Base-by-base conservation (phyloP, 345 rosid species). In the Eucalyptus marginata region DNA sequence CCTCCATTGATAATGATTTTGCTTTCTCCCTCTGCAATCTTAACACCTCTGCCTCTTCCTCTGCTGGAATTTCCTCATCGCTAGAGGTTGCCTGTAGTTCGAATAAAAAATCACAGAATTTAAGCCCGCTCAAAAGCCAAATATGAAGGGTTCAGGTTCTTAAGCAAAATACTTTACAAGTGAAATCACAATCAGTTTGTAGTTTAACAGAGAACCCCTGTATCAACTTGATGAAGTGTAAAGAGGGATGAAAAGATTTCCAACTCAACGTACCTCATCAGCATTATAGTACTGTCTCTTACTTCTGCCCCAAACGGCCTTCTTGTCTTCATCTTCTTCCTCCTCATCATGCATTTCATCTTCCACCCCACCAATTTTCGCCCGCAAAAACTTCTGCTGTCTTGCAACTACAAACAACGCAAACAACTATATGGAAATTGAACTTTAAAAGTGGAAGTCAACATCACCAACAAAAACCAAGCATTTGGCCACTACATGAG, bases 271-370 rank as follows among this genome's bases (percentile, higher is more conserved):
- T 86, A 96, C 98, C 95, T 95, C 96, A 90, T 96, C 98, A 56
- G 90, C 96, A 93, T 88, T 86, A 89, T 93, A 91, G 86, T 94
- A 95, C 4, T 84, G 90, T 47, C 89, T 49, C 89, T 91, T 94
- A 58, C 86, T 89, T 80, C 93, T 92, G 50, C 96, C 95, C 99
- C 98, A 95, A 36, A 92, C 87, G 49, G 27, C 87, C 44, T 29
- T 92, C 52, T 93, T 91, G 15, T 89, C 92, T 88, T 89, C 94
- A 88, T 94, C 95, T 49, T 93, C 94, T 50, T 92, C 90, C 33
- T 94, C 97, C 9, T 95, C 95, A 16, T 94, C 95, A 64, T 91
- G 90, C 96, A 95, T 91, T 90, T 95, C 98, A 62, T 96, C 97
- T 51, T 96, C 98, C 89, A 89, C 93, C 85, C 93, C 95, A 52